Conservation (phyloP, 495 filamentous ascomycete genomes). For the Hyaloscypha bicolor region DNA sequence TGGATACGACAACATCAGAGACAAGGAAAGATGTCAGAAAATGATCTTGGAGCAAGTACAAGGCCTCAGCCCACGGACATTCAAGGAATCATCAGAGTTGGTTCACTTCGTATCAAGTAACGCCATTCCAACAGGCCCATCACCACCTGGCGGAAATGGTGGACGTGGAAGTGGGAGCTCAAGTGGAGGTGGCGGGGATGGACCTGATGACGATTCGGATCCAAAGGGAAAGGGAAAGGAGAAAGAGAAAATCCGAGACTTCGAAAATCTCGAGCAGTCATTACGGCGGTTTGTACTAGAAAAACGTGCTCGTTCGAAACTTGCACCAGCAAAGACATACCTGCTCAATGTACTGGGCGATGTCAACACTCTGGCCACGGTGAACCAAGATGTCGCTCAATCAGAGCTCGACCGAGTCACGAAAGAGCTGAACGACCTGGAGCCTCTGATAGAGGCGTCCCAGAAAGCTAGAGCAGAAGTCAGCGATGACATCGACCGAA, state of each 20-base stretch:
- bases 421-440: constrained; percentile 76
- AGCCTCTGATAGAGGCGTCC: constrained; percentile 81
- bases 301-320: constrained; percentile 91
- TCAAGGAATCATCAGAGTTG: constrained; percentile 88
- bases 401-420: constrained; percentile 83
- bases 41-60: constrained; percentile 90
- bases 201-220: constrained; percentile 59
- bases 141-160: constrained; percentile 53
- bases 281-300: constrained; percentile 93
- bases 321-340: constrained; percentile 94
- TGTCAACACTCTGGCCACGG: constrained; percentile 75
- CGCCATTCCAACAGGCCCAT: constrained; percentile 73
- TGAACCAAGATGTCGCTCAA: constrained; percentile 86
- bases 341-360: constrained; percentile 92
- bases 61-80: constrained; percentile 82
- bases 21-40: constrained; percentile 85
- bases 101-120: constrained; percentile 99
- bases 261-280: constrained; percentile 84
- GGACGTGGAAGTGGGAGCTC: constrained; percentile 58
- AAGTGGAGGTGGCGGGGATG: constrained; percentile 57
- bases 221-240: constrained; percentile 87
- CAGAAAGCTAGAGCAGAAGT: constrained; percentile 82
- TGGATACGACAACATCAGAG: constrained; percentile 89
- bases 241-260: constrained; percentile 83
- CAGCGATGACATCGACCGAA: constrained; percentile 76